These are phyloP conservation scores for Histomonas meleagridis DNA, from an alignment of 208 protist species.

Conservation along the genomic window DNA sequence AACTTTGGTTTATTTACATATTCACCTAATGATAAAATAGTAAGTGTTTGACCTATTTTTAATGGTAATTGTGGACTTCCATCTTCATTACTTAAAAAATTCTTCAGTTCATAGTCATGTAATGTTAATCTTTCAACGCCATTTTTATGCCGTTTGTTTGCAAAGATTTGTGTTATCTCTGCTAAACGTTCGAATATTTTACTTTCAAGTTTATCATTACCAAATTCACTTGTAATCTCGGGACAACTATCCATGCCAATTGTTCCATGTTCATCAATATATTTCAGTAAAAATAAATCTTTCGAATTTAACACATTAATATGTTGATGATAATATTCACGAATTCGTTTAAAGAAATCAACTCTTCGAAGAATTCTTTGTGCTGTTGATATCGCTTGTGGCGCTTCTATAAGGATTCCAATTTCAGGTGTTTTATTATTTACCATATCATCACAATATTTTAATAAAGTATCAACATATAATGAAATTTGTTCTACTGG, in stretches of 20 bases:
- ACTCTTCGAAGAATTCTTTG: not conserved
- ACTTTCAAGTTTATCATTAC: not conserved
- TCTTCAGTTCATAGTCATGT: not conserved
- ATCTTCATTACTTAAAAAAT: not conserved
- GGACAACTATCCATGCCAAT: not conserved
- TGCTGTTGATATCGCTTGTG: not conserved
- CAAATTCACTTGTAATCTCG: not conserved
- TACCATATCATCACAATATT: conserved; percentile 1
- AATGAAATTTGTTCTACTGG: not conserved
- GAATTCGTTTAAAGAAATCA: not conserved
- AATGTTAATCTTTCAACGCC: not conserved
- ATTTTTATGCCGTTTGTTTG: not conserved
- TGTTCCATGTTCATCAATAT: not conserved
- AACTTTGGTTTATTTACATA: not conserved
- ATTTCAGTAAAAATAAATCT: not conserved
- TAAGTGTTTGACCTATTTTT: not conserved
- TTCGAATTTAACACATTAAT: not conserved
- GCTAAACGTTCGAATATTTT: not conserved
- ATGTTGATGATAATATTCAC: not conserved
- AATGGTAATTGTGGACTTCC: not conserved
- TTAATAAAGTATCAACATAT: not conserved
- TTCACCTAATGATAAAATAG: not conserved
- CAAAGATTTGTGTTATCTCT: not conserved
- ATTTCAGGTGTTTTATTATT: no score
- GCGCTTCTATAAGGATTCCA: no score